Evolutionary conservation across 1,139 yeast genomes (phyloP), one percentile per base, ranked within the genome.

Genomic region (Saccharomyces hybrid): DNA sequence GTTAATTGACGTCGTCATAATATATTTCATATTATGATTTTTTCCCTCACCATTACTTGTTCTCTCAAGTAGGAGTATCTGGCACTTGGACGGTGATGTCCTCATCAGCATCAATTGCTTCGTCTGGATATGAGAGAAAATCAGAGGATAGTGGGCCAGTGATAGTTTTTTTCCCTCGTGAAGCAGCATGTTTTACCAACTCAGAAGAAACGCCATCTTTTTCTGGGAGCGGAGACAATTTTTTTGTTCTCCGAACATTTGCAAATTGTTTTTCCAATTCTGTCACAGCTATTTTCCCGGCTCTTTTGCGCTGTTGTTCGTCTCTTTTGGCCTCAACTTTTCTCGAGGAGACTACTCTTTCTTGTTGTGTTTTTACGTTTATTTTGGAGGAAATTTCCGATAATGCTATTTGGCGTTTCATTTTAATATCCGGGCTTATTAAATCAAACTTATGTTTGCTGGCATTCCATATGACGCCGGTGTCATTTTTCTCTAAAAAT

Each of bases 401-500:
- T 19, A 38, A 19, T 38, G 44, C 19, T 19, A 19, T 38, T 11
- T 38, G 5, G 44, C 19, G 44, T 19, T 23, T 38, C 2, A 9
- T 11, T 6, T 19, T 16, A 19, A n/a, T 38, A 9, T 19, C 7
- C 5, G 44, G 2, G 11, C 26, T 5, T 14, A 19, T 23, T 16
- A 38, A 9, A 13, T 38, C 26, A 26, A 38, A 38, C 7, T 19
- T 38, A 13, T 9, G 8, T 38, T 16, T 38, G 26, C 44, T 11
- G 44, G 25, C 55, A 55, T 67, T 65, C 58, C 68, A 73, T 11
- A 46, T 54, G 11, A 74, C 65, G 8, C 70, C 74, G 32, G 65
- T 60, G 3, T 60, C 58, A 54, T 73, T 73, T 3, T 65, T 59
- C 8, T 47, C 49, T 31, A 72, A 57, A 6, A 69, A 53, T 48